Percentiles rank a stretch among this genome's conserved stretches.
phyloP scores from a whole-genome alignment of 2,329 filamentous ascomycete genomes.

The Dactylellina haptotyla region DNA sequence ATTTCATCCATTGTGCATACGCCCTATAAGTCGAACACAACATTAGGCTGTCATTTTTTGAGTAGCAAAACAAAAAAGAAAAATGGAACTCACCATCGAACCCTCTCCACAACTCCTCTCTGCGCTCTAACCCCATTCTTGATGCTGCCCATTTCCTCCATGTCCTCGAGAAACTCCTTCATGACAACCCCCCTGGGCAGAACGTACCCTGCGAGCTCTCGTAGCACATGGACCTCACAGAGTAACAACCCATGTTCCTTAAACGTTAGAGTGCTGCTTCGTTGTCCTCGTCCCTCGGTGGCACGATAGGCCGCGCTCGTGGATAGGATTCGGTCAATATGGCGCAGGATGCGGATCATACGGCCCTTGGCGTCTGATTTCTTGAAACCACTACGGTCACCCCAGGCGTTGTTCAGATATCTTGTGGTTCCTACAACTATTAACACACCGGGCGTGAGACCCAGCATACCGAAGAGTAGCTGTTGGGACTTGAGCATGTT shows the following conservation, averaged over 20 bases:
- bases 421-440: constrained; percentile 78
- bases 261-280: constrained; percentile 75
- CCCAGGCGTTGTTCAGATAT: constrained; percentile 72
- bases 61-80: neutral
- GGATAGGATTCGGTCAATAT: constrained; percentile 80
- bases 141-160: constrained; percentile 85
- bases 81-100: constrained; percentile 79
- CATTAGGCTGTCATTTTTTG: neutral
- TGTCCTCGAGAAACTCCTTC: constrained; percentile 86
- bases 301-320: constrained; percentile 62
- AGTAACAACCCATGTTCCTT: constrained; percentile 91
- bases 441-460: constrained; percentile 89
- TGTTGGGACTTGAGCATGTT: constrained; percentile 94
- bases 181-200: constrained; percentile 76
- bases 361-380: constrained; percentile 74
- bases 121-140: constrained; percentile 80
- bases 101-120: constrained; percentile 79
- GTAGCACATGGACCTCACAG: constrained; percentile 86
- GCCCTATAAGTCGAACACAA: constrained; percentile 24
- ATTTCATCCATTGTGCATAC: constrained; percentile 51
- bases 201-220: constrained; percentile 73
- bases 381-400: constrained; percentile 74
- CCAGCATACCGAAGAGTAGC: constrained; percentile 96
- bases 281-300: constrained; percentile 59
- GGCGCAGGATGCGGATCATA: constrained; percentile 81